phyloP scores from a whole-genome alignment of 78 protist genomes.

The Dictyostelium citrinum region DNA sequence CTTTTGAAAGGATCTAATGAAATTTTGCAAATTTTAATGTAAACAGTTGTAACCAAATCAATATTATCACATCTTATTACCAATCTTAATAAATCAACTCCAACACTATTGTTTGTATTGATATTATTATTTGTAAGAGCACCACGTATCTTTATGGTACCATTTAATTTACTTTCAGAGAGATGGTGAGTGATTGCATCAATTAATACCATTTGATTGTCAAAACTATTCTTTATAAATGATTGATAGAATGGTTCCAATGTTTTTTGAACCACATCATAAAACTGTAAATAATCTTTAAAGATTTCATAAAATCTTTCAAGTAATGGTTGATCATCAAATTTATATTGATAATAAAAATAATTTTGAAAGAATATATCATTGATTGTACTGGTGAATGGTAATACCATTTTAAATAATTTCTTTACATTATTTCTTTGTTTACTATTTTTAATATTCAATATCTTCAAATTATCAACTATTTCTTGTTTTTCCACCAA shows the following conservation, averaged over 20 bases:
- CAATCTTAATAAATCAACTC: neutral
- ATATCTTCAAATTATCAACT: neutral
- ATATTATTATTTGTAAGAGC: neutral
- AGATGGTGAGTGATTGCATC: neutral
- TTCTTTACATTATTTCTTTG: neutral
- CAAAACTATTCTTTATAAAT: neutral
- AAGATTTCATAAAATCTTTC: neutral
- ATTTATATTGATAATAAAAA: neutral
- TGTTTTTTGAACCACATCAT: neutral
- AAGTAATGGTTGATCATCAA: neutral
- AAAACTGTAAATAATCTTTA: neutral
- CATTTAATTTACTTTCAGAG: neutral
- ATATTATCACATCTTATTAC: neutral
- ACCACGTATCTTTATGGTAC: neutral
- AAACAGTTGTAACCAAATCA: neutral
- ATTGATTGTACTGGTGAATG: neutral
- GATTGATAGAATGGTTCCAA: neutral
- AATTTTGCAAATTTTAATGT: neutral
- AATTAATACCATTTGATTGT: neutral
- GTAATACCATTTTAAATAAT: neutral
- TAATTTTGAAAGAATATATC: neutral
- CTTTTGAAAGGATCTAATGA: neutral
- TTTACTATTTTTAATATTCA: neutral
- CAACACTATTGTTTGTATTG: neutral
- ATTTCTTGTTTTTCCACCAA: neutral